Evolutionary conservation across 768 basidiomycete genomes (phyloP).

Genomic region (Clitopilus passeckerianus): DNA sequence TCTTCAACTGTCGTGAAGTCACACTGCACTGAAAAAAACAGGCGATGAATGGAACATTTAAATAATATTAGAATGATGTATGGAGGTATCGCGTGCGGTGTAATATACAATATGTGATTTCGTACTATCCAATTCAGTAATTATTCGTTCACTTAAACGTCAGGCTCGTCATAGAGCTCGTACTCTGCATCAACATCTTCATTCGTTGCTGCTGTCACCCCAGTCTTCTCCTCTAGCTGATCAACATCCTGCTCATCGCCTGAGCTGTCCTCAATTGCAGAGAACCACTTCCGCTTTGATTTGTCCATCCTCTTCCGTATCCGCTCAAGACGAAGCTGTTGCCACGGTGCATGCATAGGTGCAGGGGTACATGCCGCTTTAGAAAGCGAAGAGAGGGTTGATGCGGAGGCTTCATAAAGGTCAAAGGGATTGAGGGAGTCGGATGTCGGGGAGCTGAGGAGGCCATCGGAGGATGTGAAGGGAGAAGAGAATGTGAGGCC

Average conservation of each 20-base stretch:
- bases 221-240: conserved; percentile 10
- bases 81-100: neutral
- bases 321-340: conserved; percentile 27
- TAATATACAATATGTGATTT: neutral
- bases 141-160: neutral
- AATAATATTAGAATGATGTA: neutral
- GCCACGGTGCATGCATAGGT: conserved; percentile 26
- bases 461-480: conserved; percentile 5
- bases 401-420: conserved; percentile 10
- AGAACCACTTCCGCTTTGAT: conserved; percentile 24
- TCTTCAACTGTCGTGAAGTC: too few relatives aligned
- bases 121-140: too few relatives aligned
- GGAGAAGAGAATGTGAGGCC: conserved; percentile 3
- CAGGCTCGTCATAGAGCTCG: neutral
- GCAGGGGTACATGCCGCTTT: conserved; percentile 35
- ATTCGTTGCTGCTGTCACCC: conserved; percentile 3
- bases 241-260: conserved; percentile 18
- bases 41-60: too few relatives aligned
- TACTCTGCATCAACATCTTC: neutral
- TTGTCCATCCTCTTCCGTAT: conserved; percentile 25
- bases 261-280: conserved; percentile 20
- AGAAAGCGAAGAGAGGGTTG: conserved; percentile 9
- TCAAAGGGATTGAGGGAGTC: conserved; percentile 5
- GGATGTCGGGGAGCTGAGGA: conserved; percentile 5
- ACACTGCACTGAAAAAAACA: too few relatives aligned